Base-by-base conservation (phyloP, 768 basidiomycete species). In the Cystofilobasidium macerans region DNA sequence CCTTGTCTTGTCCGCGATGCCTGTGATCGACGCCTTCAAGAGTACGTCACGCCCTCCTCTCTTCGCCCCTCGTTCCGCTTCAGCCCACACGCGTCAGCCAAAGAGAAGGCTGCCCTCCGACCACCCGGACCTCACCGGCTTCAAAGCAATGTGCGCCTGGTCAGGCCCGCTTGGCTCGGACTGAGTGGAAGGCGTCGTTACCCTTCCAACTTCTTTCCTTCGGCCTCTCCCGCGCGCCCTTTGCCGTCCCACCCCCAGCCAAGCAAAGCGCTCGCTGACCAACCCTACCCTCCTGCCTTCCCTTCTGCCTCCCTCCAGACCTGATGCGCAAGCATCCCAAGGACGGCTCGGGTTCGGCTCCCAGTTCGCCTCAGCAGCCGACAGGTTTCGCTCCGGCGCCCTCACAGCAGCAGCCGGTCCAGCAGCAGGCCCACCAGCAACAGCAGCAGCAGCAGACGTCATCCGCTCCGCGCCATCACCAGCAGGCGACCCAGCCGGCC, bases 1-100 rank as follows among this genome's bases (percentile, higher is more conserved):
- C 36, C 36, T 14, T 38, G 8, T 14, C 36, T 14, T 22, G 8
- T 24, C 4, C 48, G 16, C 3, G n/a, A 71, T 71, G 70, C 70
- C 71, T 45, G 86, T 89, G 61, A 86, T 92, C 72, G 84, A 90
- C 77, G 86, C 86, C 26, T 88, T 92, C 79, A 92, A 90, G 81
- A 91, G 89, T 89, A 75, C 45, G 80, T 77, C 35, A 45, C 14
- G 48, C 28, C 38, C 43, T 60, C 61, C 47, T 33, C 16, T 70
- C 68, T 59, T 62, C 59, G 58, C 68, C 67, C 72, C 65, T 42
- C 45, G 35, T 14, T 53, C 68, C 57, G n/a, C 69, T 69, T 30
- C 61, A 32, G 16, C 33, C 47, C 12, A 38, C 28, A 35, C 36
- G 36, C 24, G 18, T n/a, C 24, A 6, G 14, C 26, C 22, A n/a